Percentiles rank a stretch among this genome's conserved stretches.
Conservation (phyloP, 345 rosid species). For the Tarenaya hassleriana region DNA sequence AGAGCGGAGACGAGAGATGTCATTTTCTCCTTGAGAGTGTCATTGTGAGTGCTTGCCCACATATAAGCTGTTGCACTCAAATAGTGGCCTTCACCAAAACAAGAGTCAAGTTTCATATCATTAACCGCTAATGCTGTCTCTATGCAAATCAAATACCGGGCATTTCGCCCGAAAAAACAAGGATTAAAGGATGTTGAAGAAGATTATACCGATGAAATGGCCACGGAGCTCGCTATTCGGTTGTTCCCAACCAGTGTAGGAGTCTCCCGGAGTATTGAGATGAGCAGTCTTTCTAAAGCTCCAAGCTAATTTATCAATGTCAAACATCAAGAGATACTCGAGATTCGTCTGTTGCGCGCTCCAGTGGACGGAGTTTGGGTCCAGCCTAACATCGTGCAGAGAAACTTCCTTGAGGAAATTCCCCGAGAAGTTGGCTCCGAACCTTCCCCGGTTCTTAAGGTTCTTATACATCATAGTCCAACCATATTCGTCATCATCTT, state of each 20-base stretch:
- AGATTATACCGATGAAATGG: constrained; percentile 72
- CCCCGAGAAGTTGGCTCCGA: constrained; percentile 18
- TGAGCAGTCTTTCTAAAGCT: constrained; percentile 81
- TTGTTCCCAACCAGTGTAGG: constrained; percentile 88
- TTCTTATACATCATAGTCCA: constrained; percentile 71
- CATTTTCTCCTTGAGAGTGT: constrained; percentile 66
- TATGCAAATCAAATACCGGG: constrained; percentile 1
- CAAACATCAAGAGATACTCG: constrained; percentile 75
- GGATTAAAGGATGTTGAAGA: neutral
- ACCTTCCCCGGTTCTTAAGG: constrained; percentile 40
- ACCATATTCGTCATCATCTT: constrained; percentile 53
- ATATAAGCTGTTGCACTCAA: constrained; percentile 83
- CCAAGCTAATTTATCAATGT: constrained; percentile 73
- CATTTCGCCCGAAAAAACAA: constrained; percentile 20
- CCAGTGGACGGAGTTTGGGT: constrained; percentile 52
- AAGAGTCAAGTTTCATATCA: neutral
- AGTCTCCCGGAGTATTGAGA: constrained; percentile 49
- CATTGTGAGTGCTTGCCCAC: constrained; percentile 92
- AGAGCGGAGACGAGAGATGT: constrained; percentile 57
- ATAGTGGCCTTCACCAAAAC: constrained; percentile 76
- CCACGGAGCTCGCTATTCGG: constrained; percentile 72
- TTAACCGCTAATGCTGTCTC: neutral
- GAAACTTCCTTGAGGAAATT: constrained; percentile 67
- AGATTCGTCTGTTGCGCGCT: constrained; percentile 81
- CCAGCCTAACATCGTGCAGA: constrained; percentile 73